Conservation (phyloP, 2,329 filamentous ascomycete genomes). For the Corniculantispora saksenae region DNA sequence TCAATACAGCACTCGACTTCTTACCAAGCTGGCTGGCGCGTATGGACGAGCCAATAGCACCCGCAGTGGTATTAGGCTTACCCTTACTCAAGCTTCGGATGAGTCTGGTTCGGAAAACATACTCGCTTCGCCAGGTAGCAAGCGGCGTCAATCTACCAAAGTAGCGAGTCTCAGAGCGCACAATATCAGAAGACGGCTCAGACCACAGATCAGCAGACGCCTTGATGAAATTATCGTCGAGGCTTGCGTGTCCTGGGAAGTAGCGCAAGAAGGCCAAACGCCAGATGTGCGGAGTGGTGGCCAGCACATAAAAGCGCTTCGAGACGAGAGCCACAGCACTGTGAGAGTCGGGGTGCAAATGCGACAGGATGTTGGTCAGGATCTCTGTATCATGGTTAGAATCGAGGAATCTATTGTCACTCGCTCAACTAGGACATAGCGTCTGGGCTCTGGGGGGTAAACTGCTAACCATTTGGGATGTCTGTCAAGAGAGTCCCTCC, state of each 20-base stretch:
- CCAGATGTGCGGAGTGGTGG: constrained; percentile 93
- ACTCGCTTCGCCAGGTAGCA: constrained; percentile 96
- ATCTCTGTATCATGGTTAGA: constrained; percentile 63
- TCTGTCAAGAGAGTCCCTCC: constrained; percentile 49
- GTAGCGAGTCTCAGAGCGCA: constrained; percentile 72
- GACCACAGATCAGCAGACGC: constrained; percentile 42
- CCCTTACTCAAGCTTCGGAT: constrained; percentile 79
- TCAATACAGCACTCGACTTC: constrained; percentile 72
- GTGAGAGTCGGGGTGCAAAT: constrained; percentile 83
- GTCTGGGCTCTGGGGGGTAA: not conserved
- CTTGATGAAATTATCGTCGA: constrained; percentile 34
- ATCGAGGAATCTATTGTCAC: not conserved
- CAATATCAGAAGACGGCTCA: constrained; percentile 50
- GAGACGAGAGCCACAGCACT: constrained; percentile 83
- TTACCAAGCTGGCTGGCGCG: constrained; percentile 57
- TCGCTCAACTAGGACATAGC: not conserved
- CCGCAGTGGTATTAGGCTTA: constrained; percentile 65
- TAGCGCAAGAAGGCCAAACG: constrained; percentile 87
- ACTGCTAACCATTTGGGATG: constrained; percentile 79
- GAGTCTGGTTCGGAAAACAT: constrained; percentile 82
- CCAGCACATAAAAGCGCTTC: constrained; percentile 79
- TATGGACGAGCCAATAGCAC: constrained; percentile 52
- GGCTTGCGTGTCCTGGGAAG: constrained; percentile 71
- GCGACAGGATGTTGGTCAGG: constrained; percentile 85
- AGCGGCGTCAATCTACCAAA: constrained; percentile 81